These are phyloP conservation scores for Musa itinerans DNA, from an alignment of 176 grass and related monocot genomes.

Conservation along the genomic window DNA sequence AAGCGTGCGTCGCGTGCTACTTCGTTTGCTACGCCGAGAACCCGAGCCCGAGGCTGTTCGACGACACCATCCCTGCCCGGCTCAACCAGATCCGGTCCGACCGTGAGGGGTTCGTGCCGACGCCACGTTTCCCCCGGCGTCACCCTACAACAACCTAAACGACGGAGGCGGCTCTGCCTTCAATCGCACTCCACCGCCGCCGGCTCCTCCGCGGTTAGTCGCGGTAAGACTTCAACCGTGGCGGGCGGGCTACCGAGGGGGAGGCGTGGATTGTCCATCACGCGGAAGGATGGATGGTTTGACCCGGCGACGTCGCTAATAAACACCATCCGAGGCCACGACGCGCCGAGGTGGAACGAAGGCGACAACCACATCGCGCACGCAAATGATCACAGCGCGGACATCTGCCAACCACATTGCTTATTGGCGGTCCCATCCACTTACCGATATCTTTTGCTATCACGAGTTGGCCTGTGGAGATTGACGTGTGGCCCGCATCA, in stretches of 20 bases:
- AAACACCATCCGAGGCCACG: too few relatives aligned
- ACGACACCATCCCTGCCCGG: constrained; percentile 40
- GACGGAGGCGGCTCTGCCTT: neutral
- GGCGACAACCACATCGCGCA: too few relatives aligned
- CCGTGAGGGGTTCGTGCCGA: constrained; percentile 28
- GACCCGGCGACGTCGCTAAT: neutral
- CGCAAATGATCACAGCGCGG: too few relatives aligned
- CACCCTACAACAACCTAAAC: constrained; percentile 20
- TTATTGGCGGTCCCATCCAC: too few relatives aligned
- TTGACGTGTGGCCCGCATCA: too few relatives aligned
- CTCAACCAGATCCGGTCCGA: constrained; percentile 25
- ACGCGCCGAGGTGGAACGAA: neutral
- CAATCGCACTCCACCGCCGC: neutral
- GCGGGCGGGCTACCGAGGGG: neutral
- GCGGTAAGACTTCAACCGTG: neutral
- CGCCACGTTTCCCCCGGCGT: constrained; percentile 71
- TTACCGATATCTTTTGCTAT: too few relatives aligned
- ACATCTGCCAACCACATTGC: too few relatives aligned
- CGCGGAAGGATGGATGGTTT: neutral
- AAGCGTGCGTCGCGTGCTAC: constrained; percentile 94
- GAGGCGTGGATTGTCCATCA: neutral
- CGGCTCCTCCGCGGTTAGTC: neutral
- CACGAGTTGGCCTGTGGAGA: too few relatives aligned
- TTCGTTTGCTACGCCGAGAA: constrained; percentile 95
- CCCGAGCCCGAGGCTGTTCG: constrained; percentile 46